Evolutionary conservation across 2,329 filamentous ascomycete genomes (phyloP).

Genomic region (Aspergillus transmontanensis): DNA sequence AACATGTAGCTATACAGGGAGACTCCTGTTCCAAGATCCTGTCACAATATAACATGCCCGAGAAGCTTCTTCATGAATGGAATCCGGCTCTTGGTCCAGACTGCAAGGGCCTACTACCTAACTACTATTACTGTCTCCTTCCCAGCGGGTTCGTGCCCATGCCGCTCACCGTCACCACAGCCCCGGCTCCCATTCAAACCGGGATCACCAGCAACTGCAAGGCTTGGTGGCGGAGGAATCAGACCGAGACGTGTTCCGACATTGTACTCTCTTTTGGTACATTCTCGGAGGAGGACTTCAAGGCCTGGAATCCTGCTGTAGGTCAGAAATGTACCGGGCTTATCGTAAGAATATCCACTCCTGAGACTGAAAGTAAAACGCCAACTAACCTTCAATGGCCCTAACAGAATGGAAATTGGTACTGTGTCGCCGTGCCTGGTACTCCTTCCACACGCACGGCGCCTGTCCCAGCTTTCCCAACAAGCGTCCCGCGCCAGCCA

Average conservation of each 20-base stretch:
- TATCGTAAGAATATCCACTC: not conserved
- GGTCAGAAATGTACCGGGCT: not conserved
- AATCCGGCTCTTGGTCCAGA: conserved; percentile 15
- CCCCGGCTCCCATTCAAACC: not conserved
- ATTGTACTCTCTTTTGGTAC: not conserved
- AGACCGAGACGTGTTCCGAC: not conserved
- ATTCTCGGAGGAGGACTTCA: conserved; percentile 12
- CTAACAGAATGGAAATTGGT: conserved; percentile 1
- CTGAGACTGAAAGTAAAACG: fast-evolving
- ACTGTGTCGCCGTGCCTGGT: conserved; percentile 10
- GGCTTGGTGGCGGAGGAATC: not conserved
- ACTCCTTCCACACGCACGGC: conserved; percentile 6
- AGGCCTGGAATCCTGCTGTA: conserved; percentile 11
- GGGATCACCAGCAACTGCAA: conserved; percentile 1
- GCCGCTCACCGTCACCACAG: conserved; percentile 11
- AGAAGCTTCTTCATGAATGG: conserved; percentile 10
- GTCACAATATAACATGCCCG: not conserved
- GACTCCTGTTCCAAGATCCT: conserved; percentile 15
- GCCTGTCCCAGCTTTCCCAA: not conserved
- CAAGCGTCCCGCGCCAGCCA: not conserved
- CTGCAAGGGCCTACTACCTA: conserved; percentile 8
- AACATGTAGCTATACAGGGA: not conserved
- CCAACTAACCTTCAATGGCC: not conserved
- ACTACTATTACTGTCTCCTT: conserved; percentile 18
- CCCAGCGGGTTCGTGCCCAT: conserved; percentile 1